Conservation (phyloP, 768 basidiomycete species). For the Pseudohyphozyma bogoriensis region DNA sequence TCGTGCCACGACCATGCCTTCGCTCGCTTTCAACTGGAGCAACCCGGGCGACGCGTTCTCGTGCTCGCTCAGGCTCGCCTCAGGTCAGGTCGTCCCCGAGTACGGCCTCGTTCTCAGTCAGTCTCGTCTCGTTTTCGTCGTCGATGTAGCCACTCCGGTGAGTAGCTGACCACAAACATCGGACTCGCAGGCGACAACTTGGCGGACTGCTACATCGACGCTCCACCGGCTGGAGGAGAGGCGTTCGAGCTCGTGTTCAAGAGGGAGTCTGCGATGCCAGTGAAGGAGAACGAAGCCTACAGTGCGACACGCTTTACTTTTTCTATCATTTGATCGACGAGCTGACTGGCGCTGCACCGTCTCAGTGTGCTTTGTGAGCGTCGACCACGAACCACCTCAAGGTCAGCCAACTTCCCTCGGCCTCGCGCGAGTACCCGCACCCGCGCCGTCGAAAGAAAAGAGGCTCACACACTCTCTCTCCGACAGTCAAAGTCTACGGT, state of each 20-base stretch:
- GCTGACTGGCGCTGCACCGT: background rate
- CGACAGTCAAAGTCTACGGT: constrained; percentile 6
- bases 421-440: too few relatives aligned
- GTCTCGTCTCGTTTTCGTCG: background rate
- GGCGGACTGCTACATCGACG: background rate
- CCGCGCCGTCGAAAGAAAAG: too few relatives aligned
- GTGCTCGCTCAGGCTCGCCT: background rate
- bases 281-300: background rate
- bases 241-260: background rate
- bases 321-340: too few relatives aligned
- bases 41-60: too few relatives aligned
- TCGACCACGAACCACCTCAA: background rate
- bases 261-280: background rate
- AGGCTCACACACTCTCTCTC: too few relatives aligned
- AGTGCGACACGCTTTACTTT: background rate
- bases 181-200: background rate
- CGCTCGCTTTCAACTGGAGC: too few relatives aligned
- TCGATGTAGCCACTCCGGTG: background rate
- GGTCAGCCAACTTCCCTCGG: too few relatives aligned
- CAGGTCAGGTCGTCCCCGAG: background rate
- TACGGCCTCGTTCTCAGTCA: background rate
- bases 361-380: background rate
- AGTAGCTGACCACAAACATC: background rate
- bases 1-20: background rate
- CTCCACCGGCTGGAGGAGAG: background rate